Conservation (phyloP, 202 grass and related monocot genomes). For the Bolboschoenoplectus hybrid region DNA sequence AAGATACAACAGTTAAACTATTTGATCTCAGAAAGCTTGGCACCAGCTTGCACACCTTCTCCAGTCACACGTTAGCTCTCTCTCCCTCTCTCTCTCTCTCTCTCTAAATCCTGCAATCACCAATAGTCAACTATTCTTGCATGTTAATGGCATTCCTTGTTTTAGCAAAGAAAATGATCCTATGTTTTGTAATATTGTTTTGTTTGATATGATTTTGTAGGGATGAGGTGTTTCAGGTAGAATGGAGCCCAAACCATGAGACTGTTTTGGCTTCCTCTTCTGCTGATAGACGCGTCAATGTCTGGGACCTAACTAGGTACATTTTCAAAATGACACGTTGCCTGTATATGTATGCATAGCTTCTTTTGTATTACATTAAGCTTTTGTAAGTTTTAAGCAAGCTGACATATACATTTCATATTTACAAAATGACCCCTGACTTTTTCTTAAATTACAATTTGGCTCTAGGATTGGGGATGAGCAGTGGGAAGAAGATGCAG, state of each 20-base stretch:
- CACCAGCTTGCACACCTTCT: conserved; percentile 78
- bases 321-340: background rate
- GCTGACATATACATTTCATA: background rate
- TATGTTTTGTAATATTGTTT: conserved; percentile 9
- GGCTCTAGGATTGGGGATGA: conserved; percentile 83
- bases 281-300: conserved; percentile 78
- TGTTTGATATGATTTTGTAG: conserved; percentile 45
- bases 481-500: conserved; percentile 79
- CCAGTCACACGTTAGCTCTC: conserved; percentile 66
- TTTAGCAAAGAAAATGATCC: background rate
- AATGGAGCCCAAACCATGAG: conserved; percentile 91
- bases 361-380: conserved; percentile 18
- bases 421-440: background rate
- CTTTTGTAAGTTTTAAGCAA: conserved; percentile 9
- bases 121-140: conserved; percentile 7
- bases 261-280: conserved; percentile 81
- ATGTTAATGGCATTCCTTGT: background rate
- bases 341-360: background rate
- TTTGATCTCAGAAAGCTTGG: conserved; percentile 85
- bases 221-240: conserved; percentile 86
- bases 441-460: background rate
- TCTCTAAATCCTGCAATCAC: background rate
- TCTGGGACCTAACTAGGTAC: conserved; percentile 90
- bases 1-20: conserved; percentile 76
- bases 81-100: background rate